Evolutionary conservation across 2,329 filamentous ascomycete genomes (phyloP).

Genomic region (Fusarium ambrosium): DNA sequence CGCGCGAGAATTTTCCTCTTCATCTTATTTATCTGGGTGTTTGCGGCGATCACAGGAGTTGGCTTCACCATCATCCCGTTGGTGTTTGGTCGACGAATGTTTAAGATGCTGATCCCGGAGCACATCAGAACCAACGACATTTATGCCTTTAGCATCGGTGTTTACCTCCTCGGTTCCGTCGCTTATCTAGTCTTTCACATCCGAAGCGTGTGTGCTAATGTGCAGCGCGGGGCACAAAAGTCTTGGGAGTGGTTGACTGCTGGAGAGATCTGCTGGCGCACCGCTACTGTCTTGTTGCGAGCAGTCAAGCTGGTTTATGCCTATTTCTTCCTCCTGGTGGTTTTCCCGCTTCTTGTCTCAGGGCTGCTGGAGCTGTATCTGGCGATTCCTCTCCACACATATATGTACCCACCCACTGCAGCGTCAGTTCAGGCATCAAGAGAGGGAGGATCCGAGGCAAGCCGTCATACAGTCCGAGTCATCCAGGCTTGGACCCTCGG

Average conservation of each 20-base stretch:
- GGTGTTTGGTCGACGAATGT: slow-evolving; percentile 84
- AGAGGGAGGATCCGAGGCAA: slow-evolving; percentile 44
- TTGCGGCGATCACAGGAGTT: slow-evolving; percentile 89
- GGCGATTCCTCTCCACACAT: slow-evolving; percentile 87
- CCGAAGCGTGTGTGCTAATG: slow-evolving; percentile 53
- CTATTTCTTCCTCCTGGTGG: slow-evolving; percentile 78
- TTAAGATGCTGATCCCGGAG: slow-evolving; percentile 78
- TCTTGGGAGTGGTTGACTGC: slow-evolving; percentile 41
- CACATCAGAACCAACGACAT: slow-evolving; percentile 90
- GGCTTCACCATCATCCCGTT: slow-evolving; percentile 88
- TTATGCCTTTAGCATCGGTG: slow-evolving; percentile 92
- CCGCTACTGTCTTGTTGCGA: slow-evolving; percentile 48
- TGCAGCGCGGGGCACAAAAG: slow-evolving; percentile 48
- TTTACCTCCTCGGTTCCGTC: slow-evolving; percentile 81
- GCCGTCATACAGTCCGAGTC: slow-evolving; percentile 81
- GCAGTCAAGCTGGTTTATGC: slow-evolving; percentile 75
- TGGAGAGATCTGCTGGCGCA: slow-evolving; percentile 42
- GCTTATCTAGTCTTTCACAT: slow-evolving; percentile 73
- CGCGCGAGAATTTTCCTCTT: slow-evolving; percentile 84
- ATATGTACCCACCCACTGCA: slow-evolving; percentile 65
- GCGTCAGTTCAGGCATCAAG: slow-evolving; percentile 47
- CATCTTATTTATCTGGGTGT: slow-evolving; percentile 91
- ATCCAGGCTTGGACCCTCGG: slow-evolving; percentile 96
- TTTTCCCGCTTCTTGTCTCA: slow-evolving; percentile 85
- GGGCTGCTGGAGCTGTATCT: slow-evolving; percentile 89